phyloP scores from a whole-genome alignment of 2,329 filamentous ascomycete genomes.

The Elsinoe necatrix region DNA sequence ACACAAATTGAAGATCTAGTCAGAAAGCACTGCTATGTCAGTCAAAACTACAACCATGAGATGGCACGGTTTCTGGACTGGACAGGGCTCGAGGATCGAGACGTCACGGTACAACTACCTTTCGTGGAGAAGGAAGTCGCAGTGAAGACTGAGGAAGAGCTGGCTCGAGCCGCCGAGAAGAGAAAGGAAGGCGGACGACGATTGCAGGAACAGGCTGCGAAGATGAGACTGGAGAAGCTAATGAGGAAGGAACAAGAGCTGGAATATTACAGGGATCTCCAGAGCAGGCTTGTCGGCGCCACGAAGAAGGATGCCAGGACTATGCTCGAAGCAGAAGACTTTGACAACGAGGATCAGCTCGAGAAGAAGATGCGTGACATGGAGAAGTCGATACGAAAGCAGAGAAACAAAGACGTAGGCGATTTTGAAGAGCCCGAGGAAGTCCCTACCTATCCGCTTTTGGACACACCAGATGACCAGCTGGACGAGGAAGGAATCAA shows the following conservation, averaged over 20 bases:
- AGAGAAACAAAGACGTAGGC: constrained; percentile 87
- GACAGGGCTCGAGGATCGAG: constrained; percentile 82
- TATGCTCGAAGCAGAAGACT: constrained; percentile 78
- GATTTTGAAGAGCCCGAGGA: constrained; percentile 68
- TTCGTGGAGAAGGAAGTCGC: constrained; percentile 83
- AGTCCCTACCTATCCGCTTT: constrained; percentile 73
- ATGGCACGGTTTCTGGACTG: constrained; percentile 73
- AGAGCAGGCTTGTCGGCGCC: constrained; percentile 56
- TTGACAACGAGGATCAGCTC: constrained; percentile 82
- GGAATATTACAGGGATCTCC: constrained; percentile 84
- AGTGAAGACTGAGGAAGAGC: constrained; percentile 90
- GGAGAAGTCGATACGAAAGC: constrained; percentile 80
- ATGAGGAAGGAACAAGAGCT: constrained; percentile 93
- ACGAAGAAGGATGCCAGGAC: constrained; percentile 87
- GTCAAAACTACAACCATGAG: constrained; percentile 73
- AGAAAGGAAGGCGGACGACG: constrained; percentile 89
- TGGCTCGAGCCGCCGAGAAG: constrained; percentile 81
- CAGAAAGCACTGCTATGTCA: constrained; percentile 81
- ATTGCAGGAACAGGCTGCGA: constrained; percentile 90
- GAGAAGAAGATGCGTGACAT: constrained; percentile 81
- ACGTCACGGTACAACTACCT: constrained; percentile 84
- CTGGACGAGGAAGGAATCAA: constrained; percentile 87
- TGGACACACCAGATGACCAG: constrained; percentile 84
- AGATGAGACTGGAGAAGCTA: constrained; percentile 91
- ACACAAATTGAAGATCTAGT: constrained; percentile 84